Evolutionary conservation across 2,329 filamentous ascomycete genomes (phyloP).

Genomic region (Ophiostoma tasmaniense): DNA sequence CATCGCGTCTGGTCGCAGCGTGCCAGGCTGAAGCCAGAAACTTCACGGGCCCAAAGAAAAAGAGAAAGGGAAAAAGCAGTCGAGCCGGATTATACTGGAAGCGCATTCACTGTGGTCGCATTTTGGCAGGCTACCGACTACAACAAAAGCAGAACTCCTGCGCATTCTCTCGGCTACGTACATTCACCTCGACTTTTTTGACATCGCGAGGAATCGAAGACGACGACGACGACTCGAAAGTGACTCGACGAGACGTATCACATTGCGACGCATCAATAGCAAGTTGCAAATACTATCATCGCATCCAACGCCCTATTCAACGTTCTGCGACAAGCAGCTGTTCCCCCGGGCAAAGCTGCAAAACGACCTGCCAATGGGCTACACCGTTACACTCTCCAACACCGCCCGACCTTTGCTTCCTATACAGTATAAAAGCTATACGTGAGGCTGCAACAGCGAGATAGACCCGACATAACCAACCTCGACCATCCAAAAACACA

Average conservation of each 20-base stretch:
- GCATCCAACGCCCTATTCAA: background rate
- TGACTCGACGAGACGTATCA: background rate
- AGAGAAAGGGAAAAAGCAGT: background rate
- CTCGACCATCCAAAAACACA: background rate
- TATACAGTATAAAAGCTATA: background rate
- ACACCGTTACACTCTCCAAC: background rate
- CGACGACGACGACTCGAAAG: background rate
- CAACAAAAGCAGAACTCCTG: background rate
- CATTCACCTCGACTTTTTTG: background rate
- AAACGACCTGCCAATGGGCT: conserved; percentile 10
- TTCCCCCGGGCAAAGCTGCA: background rate
- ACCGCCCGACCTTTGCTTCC: background rate
- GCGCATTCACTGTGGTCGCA: background rate
- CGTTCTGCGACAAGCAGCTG: background rate
- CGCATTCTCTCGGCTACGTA: background rate
- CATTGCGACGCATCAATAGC: background rate
- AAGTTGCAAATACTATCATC: background rate
- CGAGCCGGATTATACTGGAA: background rate
- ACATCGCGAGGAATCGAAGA: background rate
- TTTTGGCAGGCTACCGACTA: background rate
- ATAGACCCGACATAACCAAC: background rate
- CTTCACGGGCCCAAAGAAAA: conserved; percentile 2
- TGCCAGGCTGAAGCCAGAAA: conserved; percentile 6
- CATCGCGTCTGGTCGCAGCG: conserved; percentile 1
- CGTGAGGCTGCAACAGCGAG: background rate